Evolutionary conservation across 768 basidiomycete species (phyloP).

Genomic region (Neoboletus brunneissimus): DNA sequence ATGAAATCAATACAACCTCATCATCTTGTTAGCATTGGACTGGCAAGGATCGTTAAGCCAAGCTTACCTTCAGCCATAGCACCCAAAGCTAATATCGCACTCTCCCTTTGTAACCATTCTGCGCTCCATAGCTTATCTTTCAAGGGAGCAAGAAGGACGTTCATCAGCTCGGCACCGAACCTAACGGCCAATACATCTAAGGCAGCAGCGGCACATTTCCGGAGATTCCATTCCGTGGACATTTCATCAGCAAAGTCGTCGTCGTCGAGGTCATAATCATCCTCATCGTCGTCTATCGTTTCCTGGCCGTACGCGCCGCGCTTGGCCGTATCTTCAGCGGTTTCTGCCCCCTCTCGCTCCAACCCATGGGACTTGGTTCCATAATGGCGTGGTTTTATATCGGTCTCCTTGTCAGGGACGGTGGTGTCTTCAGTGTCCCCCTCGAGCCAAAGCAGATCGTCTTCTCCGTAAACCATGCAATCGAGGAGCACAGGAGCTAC

Average conservation of each 20-base stretch:
- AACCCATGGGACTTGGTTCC: conserved; percentile 80
- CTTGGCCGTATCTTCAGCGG: conserved; percentile 37
- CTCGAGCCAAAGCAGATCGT: conserved; percentile 93
- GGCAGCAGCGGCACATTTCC: conserved; percentile 97
- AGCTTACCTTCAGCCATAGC: conserved; percentile 95
- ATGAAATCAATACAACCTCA: conserved; percentile 95
- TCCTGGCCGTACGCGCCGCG: conserved; percentile 77
- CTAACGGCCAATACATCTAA: conserved; percentile 94
- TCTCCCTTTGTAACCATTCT: conserved; percentile 94
- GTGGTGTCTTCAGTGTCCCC: conserved; percentile 85
- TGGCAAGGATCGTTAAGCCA: background rate
- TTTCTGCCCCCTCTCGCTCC: conserved; percentile 60
- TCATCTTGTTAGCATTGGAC: conserved; percentile 7
- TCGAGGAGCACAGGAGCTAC: conserved; percentile 94
- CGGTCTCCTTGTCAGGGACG: conserved; percentile 90
- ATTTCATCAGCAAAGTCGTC: conserved; percentile 92
- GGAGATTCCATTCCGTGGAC: conserved; percentile 97
- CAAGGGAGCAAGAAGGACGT: conserved; percentile 82
- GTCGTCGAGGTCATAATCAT: conserved; percentile 83
- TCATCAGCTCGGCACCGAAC: conserved; percentile 85
- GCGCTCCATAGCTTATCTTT: conserved; percentile 91
- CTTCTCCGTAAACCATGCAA: conserved; percentile 96
- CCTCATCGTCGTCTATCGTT: conserved; percentile 79
- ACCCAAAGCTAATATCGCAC: conserved; percentile 91
- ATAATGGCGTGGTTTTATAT: conserved; percentile 96